Evolutionary conservation across 208 protist genomes (phyloP).

Genomic region (Wallacemonas sp.): DNA sequence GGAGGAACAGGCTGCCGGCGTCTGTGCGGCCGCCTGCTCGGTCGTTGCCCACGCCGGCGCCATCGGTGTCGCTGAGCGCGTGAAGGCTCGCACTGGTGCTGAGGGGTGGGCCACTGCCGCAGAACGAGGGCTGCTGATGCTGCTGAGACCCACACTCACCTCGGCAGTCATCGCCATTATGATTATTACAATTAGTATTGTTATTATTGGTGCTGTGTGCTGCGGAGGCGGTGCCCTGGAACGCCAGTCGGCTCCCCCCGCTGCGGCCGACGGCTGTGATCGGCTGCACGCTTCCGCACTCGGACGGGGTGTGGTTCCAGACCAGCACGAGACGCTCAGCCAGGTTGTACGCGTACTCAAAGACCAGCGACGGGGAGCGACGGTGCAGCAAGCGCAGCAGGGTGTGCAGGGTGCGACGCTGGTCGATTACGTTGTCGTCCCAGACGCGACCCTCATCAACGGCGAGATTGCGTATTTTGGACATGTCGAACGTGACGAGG

Average conservation of each 20-base stretch:
- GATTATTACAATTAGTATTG: not conserved
- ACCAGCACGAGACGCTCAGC: not conserved
- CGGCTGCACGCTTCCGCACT: not conserved
- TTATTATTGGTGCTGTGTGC: not conserved
- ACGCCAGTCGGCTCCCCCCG: not conserved
- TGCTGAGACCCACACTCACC: too few species aligned
- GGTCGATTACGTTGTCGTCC: slow-evolving; percentile 61
- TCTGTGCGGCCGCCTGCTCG: not conserved
- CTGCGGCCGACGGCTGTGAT: not conserved
- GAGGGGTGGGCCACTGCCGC: too few species aligned
- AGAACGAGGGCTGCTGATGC: too few species aligned
- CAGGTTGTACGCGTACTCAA: slow-evolving; percentile 39
- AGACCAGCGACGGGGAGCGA: slow-evolving; percentile 43
- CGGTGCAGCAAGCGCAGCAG: slow-evolving; percentile 64
- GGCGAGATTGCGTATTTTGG: slow-evolving; percentile 37
- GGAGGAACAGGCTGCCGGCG: not conserved
- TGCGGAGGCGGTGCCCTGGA: not conserved
- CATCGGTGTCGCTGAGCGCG: not conserved
- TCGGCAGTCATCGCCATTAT: too few species aligned
- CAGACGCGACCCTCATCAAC: slow-evolving; percentile 44
- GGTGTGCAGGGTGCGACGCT: slow-evolving; percentile 67
- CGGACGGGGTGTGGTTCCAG: not conserved
- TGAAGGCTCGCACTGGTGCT: slow-evolving; percentile 7
- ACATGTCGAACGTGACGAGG: slow-evolving; percentile 46
- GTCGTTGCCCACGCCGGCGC: not conserved